A percentile compares a stretch with the other conserved stretches of the same genome.
Evolutionary conservation across 2,329 filamentous ascomycete genomes (phyloP).

Genomic region (Colletotrichum salicis): DNA sequence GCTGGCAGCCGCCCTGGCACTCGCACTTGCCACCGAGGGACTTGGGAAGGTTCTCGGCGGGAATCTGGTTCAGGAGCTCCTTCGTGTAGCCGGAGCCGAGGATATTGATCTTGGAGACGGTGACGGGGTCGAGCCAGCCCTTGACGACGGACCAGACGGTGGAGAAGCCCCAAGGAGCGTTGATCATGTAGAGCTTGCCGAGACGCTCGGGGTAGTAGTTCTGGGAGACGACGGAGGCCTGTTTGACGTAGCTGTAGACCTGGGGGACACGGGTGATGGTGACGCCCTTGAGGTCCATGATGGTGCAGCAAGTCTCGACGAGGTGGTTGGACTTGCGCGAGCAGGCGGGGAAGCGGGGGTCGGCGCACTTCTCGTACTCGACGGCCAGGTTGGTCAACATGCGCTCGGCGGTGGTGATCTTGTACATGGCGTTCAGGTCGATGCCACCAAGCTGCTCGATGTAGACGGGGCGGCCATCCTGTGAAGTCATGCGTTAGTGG

Average conservation of each 20-base stretch:
- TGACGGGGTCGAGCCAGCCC: constrained; percentile 95
- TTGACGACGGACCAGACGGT: constrained; percentile 88
- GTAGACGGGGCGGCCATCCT: constrained; percentile 97
- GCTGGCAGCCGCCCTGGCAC: constrained; percentile 82
- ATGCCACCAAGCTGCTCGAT: constrained; percentile 96
- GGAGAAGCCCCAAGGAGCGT: constrained; percentile 95
- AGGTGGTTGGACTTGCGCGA: constrained; percentile 90
- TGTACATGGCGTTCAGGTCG: constrained; percentile 88
- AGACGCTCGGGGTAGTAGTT: constrained; percentile 99
- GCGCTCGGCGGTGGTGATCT: constrained; percentile 90
- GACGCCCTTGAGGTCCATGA: constrained; percentile 98
- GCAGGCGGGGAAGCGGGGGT: constrained; percentile 93
- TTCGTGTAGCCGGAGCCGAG: constrained; percentile 83
- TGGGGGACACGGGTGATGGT: constrained; percentile 82
- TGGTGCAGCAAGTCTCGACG: constrained; percentile 96
- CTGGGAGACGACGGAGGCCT: constrained; percentile 89
- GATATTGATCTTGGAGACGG: constrained; percentile 94
- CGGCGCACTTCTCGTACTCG: constrained; percentile 96
- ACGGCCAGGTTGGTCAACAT: constrained; percentile 97
- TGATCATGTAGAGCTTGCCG: constrained; percentile 97
- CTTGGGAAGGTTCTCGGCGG: constrained; percentile 88
- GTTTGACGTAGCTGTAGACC: constrained; percentile 88
- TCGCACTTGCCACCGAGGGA: constrained; percentile 85
- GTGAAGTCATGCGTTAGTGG: constrained; percentile 25
- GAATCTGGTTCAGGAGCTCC: constrained; percentile 85